A percentile compares a stretch with the other conserved stretches of the same genome.
Conservation (phyloP, 2,329 filamentous ascomycete species). For the Phaeosphaeriaceae sp. region DNA sequence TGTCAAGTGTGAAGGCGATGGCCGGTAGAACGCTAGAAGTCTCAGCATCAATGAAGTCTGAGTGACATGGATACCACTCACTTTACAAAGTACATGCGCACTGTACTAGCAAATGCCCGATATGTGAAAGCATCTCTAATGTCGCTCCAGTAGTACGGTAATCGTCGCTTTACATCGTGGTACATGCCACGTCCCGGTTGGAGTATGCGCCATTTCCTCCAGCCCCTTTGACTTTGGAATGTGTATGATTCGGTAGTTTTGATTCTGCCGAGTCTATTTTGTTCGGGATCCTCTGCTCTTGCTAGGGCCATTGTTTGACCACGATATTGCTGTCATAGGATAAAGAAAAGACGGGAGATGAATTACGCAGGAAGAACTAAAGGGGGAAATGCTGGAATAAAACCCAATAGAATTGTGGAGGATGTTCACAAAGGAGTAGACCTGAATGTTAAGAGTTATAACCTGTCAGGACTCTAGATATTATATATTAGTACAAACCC, state of each 20-base stretch:
- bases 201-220: conserved; percentile 51
- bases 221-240: conserved; percentile 49
- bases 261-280: conserved; percentile 14
- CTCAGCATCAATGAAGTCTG: conserved; percentile 5
- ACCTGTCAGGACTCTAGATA: too few species aligned
- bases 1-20: conserved; percentile 64
- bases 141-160: conserved; percentile 64
- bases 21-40: conserved; percentile 59
- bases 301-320: background rate
- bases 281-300: background rate
- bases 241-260: conserved; percentile 37
- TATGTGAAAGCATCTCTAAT: conserved; percentile 63
- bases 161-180: conserved; percentile 58
- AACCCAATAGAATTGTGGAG: too few species aligned
- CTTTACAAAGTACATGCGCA: conserved; percentile 67
- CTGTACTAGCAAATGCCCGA: conserved; percentile 60
- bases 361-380: too few species aligned
- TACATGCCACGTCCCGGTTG: conserved; percentile 61
- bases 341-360: too few species aligned
- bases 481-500: background rate
- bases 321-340: background rate
- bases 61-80: conserved; percentile 21
- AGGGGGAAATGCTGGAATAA: too few species aligned
- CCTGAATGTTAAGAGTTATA: too few species aligned
- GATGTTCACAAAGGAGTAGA: too few species aligned